Conservation (phyloP, 2,329 filamentous ascomycete genomes). For the Pseudocercospora musae region DNA sequence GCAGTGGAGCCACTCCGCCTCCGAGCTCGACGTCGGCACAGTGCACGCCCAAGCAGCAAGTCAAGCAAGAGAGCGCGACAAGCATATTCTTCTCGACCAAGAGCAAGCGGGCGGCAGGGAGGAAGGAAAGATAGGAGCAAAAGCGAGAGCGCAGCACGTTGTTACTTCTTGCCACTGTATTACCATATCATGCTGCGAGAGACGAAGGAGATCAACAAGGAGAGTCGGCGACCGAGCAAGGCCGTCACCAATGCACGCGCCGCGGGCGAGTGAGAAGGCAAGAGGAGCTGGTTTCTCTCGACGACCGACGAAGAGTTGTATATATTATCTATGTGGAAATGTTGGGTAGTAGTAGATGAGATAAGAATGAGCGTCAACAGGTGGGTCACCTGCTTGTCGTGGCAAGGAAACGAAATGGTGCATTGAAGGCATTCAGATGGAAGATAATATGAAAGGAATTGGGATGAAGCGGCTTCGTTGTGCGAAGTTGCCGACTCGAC, state of each 20-base stretch:
- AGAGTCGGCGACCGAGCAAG: not conserved
- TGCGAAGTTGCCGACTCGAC: no score
- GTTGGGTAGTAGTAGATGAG: conserved; percentile 3
- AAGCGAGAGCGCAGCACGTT: not conserved
- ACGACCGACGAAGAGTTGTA: not conserved
- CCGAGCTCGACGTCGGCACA: not conserved
- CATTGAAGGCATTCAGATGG: not conserved
- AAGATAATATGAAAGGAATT: not conserved
- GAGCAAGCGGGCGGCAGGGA: not conserved
- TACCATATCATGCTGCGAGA: not conserved
- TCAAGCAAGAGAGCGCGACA: not conserved
- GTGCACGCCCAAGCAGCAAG: not conserved
- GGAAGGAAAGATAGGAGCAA: not conserved
- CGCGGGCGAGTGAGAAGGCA: not conserved
- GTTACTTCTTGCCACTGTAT: conserved; percentile 3
- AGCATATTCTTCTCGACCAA: not conserved
- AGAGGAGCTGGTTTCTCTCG: not conserved
- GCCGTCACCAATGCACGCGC: not conserved
- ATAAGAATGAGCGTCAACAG: not conserved
- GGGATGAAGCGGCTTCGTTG: not conserved
- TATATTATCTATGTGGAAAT: conserved; percentile 1
- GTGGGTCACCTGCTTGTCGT: not conserved
- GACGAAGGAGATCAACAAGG: not conserved
- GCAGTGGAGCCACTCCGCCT: not conserved
- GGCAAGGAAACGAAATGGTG: not conserved